A percentile compares a stretch with the other conserved stretches of the same genome.
phyloP scores from a whole-genome alignment of 2,329 filamentous ascomycete genomes.

The Phaeoacremonium minimum region DNA sequence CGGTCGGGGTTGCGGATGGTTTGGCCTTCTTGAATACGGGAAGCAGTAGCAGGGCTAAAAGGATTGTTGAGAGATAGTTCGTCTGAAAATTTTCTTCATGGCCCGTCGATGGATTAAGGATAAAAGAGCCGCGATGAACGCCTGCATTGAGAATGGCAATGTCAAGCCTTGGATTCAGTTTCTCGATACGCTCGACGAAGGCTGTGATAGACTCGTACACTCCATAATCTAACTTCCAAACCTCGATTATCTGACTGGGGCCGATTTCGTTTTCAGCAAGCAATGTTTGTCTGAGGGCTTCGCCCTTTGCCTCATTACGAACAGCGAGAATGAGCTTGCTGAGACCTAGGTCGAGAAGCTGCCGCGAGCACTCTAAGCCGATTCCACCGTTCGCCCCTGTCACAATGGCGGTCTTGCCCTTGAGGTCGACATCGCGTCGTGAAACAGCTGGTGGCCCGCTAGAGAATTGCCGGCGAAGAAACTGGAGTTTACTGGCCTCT shows the following conservation, averaged over 20 bases:
- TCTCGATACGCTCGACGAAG: neutral
- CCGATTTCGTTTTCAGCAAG: slow-evolving; percentile 13
- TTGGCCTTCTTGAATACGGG: neutral
- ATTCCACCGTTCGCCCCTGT: slow-evolving; percentile 33
- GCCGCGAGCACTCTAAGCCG: slow-evolving; percentile 27
- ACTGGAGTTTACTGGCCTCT: slow-evolving; percentile 2
- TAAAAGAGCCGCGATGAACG: no score
- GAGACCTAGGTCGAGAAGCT: slow-evolving; percentile 24
- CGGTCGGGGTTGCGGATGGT: neutral
- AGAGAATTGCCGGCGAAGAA: slow-evolving; percentile 1
- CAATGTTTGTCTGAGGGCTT: slow-evolving; percentile 8
- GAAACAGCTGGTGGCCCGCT: neutral
- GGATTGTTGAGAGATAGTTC: slow-evolving; percentile 5
- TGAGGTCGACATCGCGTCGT: slow-evolving; percentile 3
- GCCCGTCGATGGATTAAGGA: slow-evolving; percentile 1
- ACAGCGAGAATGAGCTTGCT: slow-evolving; percentile 30
- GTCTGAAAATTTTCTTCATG: slow-evolving; percentile 4
- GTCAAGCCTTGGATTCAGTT: neutral
- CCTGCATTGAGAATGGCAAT: slow-evolving; percentile 4
- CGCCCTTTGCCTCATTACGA: slow-evolving; percentile 19
- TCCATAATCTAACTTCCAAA: slow-evolving; percentile 30
- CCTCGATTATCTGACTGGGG: slow-evolving; percentile 21
- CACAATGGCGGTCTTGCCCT: slow-evolving; percentile 27
- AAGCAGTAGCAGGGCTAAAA: slow-evolving; percentile 1
- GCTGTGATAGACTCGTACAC: slow-evolving; percentile 23